Base-by-base conservation (phyloP, 2,329 filamentous ascomycete species). In the Torrubiellomyces zombiae region DNA sequence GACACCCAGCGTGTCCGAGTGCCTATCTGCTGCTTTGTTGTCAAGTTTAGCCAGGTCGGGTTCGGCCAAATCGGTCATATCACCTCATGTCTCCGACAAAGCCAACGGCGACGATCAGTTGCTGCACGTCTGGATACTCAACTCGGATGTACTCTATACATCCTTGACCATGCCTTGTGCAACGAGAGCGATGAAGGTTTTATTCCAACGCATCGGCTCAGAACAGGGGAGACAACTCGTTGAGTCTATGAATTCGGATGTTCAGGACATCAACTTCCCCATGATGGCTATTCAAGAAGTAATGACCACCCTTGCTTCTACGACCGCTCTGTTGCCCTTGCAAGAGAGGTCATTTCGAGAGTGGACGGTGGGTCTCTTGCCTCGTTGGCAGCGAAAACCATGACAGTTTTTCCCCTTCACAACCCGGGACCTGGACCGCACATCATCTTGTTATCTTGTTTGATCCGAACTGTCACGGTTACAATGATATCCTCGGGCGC, bases 291-390 rank as follows among this genome's bases (percentile, higher is more conserved):
- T 74, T 15, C 29, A 42, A 5, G 49, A 51, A 16, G 44, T 74
- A 6, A 35, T 45, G 2, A 32, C 38, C 5, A 48, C 44, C 7
- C 47, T 82, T 14, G 40, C 51, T 8, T 40, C 39, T 6, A 71
- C 63, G 34, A 65, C 58, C 18, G 20, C 32, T 3, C 39, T 69
- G 10, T 42, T 81, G 7, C 75, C 75, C 2, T 41, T 35, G 1
- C 51, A 51, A 7, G 67, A 74, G 30, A 56, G 67, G 28, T 50
- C 38, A 15, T 76, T 78, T 35, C 58, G 66, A 40, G 64, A 61
- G n/a, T 82, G 75, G 75, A 59, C 60, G 14, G 69, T 81, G 5
- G 73, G 71, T 2, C 42, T 81, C 11, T 40, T 81, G 30, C 58
- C 63, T 21, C 40, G 48, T 24, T 54, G 50, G 51, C 15, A 35